Percentiles rank a stretch among this genome's conserved stretches.
Conservation (phyloP, 2,329 filamentous ascomycete species). For the Metarhizium sp. region DNA sequence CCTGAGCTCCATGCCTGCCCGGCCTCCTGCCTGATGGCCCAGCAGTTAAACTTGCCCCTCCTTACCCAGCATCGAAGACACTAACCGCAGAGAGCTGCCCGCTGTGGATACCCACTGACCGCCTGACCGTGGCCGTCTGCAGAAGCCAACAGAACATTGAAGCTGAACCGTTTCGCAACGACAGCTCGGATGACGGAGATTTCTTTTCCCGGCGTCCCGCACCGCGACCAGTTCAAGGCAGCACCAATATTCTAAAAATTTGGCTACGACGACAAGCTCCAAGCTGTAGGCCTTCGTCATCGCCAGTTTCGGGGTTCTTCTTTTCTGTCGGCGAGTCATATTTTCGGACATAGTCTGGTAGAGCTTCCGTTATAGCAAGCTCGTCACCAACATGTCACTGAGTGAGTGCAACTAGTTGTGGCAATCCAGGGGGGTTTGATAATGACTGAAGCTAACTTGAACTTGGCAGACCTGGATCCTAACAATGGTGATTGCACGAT, state of each 20-base stretch:
- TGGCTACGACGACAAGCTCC: conserved; percentile 18
- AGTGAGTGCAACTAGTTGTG: conserved; percentile 23
- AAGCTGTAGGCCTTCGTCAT: conserved; percentile 20
- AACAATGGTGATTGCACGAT: conserved; percentile 53
- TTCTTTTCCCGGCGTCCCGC: conserved; percentile 23
- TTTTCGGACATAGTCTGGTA: conserved; percentile 6
- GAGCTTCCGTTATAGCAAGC: conserved; percentile 17
- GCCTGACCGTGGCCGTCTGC: too few relatives aligned
- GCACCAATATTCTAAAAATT: conserved; percentile 18
- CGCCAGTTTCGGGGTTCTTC: conserved; percentile 12
- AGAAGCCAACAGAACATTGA: neutral
- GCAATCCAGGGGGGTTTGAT: conserved; percentile 12
- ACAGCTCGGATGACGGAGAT: conserved; percentile 4
- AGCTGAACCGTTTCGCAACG: neutral
- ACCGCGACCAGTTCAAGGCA: conserved; percentile 10
- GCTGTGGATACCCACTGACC: too few relatives aligned
- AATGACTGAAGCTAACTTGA: conserved; percentile 23
- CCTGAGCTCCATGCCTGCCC: neutral
- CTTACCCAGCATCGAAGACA: neutral
- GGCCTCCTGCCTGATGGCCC: neutral
- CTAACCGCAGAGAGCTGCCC: too few relatives aligned
- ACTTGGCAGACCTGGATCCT: conserved; percentile 63
- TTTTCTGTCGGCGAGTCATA: conserved; percentile 6
- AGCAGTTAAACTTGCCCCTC: neutral
- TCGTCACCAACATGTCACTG: conserved; percentile 26